Evolutionary conservation across 768 basidiomycete species (phyloP).

Genomic region (Agrocybe chaxingu): DNA sequence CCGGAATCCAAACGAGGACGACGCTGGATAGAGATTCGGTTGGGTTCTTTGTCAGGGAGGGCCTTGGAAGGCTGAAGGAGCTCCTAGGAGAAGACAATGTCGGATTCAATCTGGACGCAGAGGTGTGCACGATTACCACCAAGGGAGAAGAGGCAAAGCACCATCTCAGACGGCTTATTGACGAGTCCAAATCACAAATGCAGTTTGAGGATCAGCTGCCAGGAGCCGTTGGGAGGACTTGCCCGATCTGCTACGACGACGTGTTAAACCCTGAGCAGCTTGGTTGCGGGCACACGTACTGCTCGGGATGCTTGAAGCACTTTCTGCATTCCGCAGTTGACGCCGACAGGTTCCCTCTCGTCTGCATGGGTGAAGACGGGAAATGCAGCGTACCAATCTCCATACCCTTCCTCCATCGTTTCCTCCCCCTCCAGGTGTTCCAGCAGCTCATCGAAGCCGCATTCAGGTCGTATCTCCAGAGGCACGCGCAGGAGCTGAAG

Average conservation of each 20-base stretch:
- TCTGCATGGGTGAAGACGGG: slow-evolving; percentile 59
- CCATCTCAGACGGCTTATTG: slow-evolving; percentile 39
- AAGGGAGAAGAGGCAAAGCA: slow-evolving; percentile 56
- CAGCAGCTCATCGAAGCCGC: slow-evolving; percentile 51
- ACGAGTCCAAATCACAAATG: slow-evolving; percentile 28
- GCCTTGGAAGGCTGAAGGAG: slow-evolving; percentile 47
- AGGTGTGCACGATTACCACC: slow-evolving; percentile 40
- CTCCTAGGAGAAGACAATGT: slow-evolving; percentile 54
- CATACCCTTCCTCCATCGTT: slow-evolving; percentile 45
- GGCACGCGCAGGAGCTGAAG: slow-evolving; percentile 52
- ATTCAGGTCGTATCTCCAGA: slow-evolving; percentile 52
- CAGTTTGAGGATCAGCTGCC: neutral
- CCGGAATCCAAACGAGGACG: no score
- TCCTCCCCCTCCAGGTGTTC: slow-evolving; percentile 50
- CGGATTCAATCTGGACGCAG: slow-evolving; percentile 35
- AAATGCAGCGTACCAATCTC: slow-evolving; percentile 53
- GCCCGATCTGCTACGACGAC: slow-evolving; percentile 55
- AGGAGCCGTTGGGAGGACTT: slow-evolving; percentile 20
- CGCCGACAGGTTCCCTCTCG: slow-evolving; percentile 51
- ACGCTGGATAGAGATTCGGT: slow-evolving; percentile 34
- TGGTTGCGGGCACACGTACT: slow-evolving; percentile 49
- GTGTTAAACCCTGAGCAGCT: slow-evolving; percentile 38
- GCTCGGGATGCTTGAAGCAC: slow-evolving; percentile 44
- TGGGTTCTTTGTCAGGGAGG: slow-evolving; percentile 49
- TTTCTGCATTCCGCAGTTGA: slow-evolving; percentile 41